Percentiles rank a stretch among this genome's conserved stretches.
Evolutionary conservation across 2,329 filamentous ascomycete genomes (phyloP).

Genomic region (Colletotrichum sp.): DNA sequence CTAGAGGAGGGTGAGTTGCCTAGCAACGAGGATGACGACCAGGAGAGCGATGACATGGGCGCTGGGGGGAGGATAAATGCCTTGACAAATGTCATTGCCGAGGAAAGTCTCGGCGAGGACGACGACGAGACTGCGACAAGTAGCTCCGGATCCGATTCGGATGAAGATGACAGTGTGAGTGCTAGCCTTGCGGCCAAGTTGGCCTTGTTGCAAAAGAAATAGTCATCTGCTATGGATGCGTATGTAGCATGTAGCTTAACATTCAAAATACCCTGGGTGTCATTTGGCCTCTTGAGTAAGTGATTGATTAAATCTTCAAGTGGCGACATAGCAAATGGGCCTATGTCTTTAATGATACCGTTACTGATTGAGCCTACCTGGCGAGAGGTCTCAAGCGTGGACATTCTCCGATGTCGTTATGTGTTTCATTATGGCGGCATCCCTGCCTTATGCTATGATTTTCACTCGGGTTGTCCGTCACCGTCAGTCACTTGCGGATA

Average conservation of each 20-base stretch:
- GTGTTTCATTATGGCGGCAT: background rate
- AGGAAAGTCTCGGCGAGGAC: conserved; percentile 42
- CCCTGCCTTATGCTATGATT: background rate
- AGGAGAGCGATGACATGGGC: conserved; percentile 16
- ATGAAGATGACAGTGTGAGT: conserved; percentile 2
- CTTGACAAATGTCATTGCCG: conserved; percentile 40
- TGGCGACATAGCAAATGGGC: background rate
- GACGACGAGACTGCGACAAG: conserved; percentile 41
- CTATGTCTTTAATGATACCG: background rate
- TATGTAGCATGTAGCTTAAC: background rate
- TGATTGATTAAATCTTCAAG: background rate
- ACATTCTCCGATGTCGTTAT: background rate
- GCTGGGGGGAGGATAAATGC: conserved; percentile 7
- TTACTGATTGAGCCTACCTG: background rate
- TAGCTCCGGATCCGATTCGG: conserved; percentile 44
- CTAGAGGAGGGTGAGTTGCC: conserved; percentile 39
- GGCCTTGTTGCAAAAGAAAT: conserved; percentile 3
- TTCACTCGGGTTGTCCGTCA: background rate
- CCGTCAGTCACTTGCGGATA: background rate
- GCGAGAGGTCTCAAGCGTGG: background rate
- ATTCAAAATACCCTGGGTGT: conserved; percentile 3
- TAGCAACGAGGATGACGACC: conserved; percentile 29
- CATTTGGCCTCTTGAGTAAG: background rate
- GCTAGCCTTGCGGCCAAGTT: conserved; percentile 20
- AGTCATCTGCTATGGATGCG: background rate